Conservation (phyloP, 2,329 filamentous ascomycete species). For the Aspergillus pseudoglaucus region DNA sequence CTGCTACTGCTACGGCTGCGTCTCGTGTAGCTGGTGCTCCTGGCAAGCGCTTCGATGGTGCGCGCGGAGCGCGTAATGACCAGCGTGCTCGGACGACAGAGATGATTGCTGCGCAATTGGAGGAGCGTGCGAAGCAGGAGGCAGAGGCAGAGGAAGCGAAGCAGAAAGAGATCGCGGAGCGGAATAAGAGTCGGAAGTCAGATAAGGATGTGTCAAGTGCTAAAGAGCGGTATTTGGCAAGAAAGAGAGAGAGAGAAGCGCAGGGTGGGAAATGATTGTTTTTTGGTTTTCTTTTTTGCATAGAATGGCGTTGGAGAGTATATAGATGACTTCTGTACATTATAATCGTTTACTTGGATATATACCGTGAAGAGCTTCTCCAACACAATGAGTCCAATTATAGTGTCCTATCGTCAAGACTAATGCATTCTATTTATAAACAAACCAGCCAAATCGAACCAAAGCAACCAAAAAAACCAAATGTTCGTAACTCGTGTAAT, state of each 20-base stretch:
- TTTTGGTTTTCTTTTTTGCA: not conserved
- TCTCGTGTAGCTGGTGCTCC: slow-evolving; percentile 10
- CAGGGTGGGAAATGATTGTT: slow-evolving; percentile 13
- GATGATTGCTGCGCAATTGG: slow-evolving; percentile 56
- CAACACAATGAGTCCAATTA: not conserved
- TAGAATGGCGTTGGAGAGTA: not conserved
- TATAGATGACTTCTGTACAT: not conserved
- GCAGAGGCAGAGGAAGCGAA: slow-evolving; percentile 53
- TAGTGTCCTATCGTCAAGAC: not conserved
- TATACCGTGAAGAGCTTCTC: not conserved
- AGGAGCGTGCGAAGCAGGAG: slow-evolving; percentile 49
- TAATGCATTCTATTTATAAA: slow-evolving; percentile 2
- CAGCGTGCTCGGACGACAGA: slow-evolving; percentile 52
- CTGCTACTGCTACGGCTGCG: slow-evolving; percentile 10
- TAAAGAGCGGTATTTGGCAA: slow-evolving; percentile 54
- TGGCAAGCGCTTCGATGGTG: slow-evolving; percentile 18
- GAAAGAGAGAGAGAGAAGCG: slow-evolving; percentile 50
- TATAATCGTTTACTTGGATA: not conserved
- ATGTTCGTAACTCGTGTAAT: slow-evolving; percentile 4
- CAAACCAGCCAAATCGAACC: not conserved
- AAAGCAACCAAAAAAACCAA: not conserved
- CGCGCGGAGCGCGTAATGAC: slow-evolving; percentile 12
- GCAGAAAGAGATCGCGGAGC: slow-evolving; percentile 47
- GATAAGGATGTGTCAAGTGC: slow-evolving; percentile 53
- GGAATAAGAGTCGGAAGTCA: slow-evolving; percentile 54